Percentiles rank a stretch among this genome's conserved stretches.
These are phyloP conservation scores for Cutaneotrichosporon mucoides DNA, from an alignment of 1,284 basidiomycete species.

Conservation along the genomic window DNA sequence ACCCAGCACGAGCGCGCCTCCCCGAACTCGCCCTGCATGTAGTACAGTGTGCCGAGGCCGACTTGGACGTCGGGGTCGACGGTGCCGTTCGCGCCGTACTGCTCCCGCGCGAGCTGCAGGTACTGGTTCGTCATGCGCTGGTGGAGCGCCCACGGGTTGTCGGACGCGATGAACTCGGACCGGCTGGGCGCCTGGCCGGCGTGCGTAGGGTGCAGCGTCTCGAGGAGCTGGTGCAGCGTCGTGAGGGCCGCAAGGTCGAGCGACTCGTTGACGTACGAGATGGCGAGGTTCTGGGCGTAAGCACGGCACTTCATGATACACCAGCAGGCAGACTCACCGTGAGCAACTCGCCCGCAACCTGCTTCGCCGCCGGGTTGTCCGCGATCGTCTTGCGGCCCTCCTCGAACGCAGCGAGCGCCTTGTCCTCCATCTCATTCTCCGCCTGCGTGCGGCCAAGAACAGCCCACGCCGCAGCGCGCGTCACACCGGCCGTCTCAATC, in stretches of 20 bases:
- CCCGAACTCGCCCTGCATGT: slow-evolving; percentile 57
- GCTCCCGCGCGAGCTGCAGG: slow-evolving; percentile 74
- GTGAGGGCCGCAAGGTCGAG: slow-evolving; percentile 83
- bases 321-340: no score
- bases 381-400: slow-evolving; percentile 72
- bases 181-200: slow-evolving; percentile 43
- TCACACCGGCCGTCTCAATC: slow-evolving; percentile 54
- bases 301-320: no score
- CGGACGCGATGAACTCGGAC: slow-evolving; percentile 27
- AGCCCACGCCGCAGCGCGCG: slow-evolving; percentile 72
- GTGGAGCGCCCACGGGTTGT: slow-evolving; percentile 79
- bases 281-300: slow-evolving; percentile 75
- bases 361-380: slow-evolving; percentile 58
- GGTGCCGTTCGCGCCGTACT: slow-evolving; percentile 60
- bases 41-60: slow-evolving; percentile 89
- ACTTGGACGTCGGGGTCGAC: slow-evolving; percentile 93
- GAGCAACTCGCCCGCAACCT: slow-evolving; percentile 71
- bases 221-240: slow-evolving; percentile 83
- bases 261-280: slow-evolving; percentile 95
- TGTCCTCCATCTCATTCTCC: slow-evolving; percentile 78
- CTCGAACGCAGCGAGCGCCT: slow-evolving; percentile 57
- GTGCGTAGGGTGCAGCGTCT: slow-evolving; percentile 67
- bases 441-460: slow-evolving; percentile 87
- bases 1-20: slow-evolving; percentile 79
- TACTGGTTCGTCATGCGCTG: slow-evolving; percentile 77